Conservation (phyloP, 1,284 basidiomycete species). For the Fomitopsis palustris region DNA sequence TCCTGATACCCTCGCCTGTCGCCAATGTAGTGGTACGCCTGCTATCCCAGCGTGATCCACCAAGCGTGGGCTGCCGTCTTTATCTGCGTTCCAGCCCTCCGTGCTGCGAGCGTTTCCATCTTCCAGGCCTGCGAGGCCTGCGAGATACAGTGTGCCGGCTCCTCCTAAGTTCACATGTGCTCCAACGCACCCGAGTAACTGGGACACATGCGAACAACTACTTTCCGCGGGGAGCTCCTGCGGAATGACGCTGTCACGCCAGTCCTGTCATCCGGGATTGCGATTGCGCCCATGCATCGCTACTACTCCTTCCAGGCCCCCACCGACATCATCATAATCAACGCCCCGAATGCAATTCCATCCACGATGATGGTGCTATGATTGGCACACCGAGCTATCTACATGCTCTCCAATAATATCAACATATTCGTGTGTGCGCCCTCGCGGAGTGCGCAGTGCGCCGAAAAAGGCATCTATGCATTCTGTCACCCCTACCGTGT, state of each 20-base stretch:
- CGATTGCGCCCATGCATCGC: background rate
- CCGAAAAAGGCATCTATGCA: background rate
- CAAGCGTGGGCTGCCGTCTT: no score
- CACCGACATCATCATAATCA: background rate
- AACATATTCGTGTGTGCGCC: background rate
- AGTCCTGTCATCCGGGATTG: background rate
- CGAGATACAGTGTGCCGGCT: no score
- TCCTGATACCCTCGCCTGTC: background rate
- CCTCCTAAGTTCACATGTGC: background rate
- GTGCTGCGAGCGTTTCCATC: background rate
- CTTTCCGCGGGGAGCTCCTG: background rate
- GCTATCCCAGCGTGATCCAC: background rate
- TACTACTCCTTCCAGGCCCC: background rate
- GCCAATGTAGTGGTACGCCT: background rate
- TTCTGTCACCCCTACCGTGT: background rate
- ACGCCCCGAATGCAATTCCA: background rate
- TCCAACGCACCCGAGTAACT: constrained; percentile 3
- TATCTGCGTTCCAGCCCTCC: no score
- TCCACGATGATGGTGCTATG: background rate
- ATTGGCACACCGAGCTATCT: background rate
- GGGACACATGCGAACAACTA: background rate
- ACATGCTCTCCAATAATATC: background rate
- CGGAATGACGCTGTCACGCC: background rate
- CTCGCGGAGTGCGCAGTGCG: background rate
- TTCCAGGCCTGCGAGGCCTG: background rate